Base-by-base conservation (phyloP, 164 flowering plant species). In the Tetrastigma voinierianum region DNA sequence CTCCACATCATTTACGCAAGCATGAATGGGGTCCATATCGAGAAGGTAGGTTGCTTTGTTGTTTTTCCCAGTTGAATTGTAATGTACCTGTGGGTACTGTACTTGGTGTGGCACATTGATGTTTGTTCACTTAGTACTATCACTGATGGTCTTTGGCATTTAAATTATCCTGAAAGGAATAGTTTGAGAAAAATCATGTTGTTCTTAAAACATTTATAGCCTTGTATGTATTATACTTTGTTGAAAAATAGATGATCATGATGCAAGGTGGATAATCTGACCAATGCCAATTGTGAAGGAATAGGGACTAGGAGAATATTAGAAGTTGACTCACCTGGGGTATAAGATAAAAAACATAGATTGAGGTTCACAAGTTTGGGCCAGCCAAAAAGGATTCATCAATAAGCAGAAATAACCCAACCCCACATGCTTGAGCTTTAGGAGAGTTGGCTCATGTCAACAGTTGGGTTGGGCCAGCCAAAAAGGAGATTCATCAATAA, bases 21-120 rank as follows among this genome's bases (percentile, higher is more conserved):
- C 97, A 95, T 77, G 99, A 95, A 81, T 95, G 99, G 99, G 96
- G 70, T 73, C 73, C 87, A 10, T 95, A 82, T 73, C 84, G 99
- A 3, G 99, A 95, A 85, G 99, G 99, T 92, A 70, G 53, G 21
- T 20, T 66, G 43, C 20, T 65, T 25, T 3, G 23, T 65, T 32
- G 13, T 58, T 65, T 46, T 10, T 7, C 19, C 16, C 45, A 9
- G 51, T 62, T 67, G 48, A 47, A 54, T 10, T 60, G 46, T 24
- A 15, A 60, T 55, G 9, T 73, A 45, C 23, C 44, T 1, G 46
- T 21, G 10, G 40, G 12, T 7, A 23, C 14, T 11, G 40, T 32
- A 32, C 40, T 32, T 32, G 40, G 40, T 32, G 40, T 32, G 40
- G 40, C 6, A 32, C 40, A 4, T 32, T 32, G 40, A 32, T 32